Conservation (phyloP, 139 green algal species). For the Tetraselmis striata region DNA sequence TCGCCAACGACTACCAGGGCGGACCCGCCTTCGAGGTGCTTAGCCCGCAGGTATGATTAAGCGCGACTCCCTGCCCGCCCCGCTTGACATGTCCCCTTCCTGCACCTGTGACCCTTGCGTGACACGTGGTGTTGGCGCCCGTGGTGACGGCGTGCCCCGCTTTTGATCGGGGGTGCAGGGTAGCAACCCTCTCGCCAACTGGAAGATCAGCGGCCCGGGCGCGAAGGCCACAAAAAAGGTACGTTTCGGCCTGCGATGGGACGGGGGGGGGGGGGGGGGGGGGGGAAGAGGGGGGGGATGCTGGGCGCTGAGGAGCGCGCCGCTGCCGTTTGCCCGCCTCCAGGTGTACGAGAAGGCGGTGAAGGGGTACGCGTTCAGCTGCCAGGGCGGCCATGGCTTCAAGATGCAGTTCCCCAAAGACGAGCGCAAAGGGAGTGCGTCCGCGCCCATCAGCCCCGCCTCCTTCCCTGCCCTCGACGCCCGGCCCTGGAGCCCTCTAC, state of each 20-base stretch:
- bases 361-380: conserved; percentile 8
- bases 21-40: conserved; percentile 9
- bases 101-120: background rate
- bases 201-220: background rate
- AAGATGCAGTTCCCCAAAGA: conserved; percentile 16
- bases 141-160: too few relatives aligned
- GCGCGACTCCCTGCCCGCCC: background rate
- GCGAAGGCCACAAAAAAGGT: conserved; percentile 9
- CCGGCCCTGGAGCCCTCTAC: too few relatives aligned
- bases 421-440: conserved; percentile 5
- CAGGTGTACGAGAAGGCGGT: conserved; percentile 13
- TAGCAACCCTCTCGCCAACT: conserved; percentile 5
- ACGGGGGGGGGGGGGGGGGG: background rate
- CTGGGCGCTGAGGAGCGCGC: too few relatives aligned
- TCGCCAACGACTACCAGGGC: conserved; percentile 9
- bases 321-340: too few relatives aligned
- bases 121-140: too few relatives aligned
- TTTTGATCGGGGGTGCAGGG: background rate
- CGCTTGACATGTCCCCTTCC: background rate
- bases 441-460: background rate
- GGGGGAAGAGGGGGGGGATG: background rate
- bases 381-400: background rate
- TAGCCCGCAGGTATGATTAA: background rate
- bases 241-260: background rate
- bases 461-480: too few relatives aligned